Conservation (phyloP, 225 moss, liverwort and hornwort genomes). For the Rhytidiadelphus loreus region DNA sequence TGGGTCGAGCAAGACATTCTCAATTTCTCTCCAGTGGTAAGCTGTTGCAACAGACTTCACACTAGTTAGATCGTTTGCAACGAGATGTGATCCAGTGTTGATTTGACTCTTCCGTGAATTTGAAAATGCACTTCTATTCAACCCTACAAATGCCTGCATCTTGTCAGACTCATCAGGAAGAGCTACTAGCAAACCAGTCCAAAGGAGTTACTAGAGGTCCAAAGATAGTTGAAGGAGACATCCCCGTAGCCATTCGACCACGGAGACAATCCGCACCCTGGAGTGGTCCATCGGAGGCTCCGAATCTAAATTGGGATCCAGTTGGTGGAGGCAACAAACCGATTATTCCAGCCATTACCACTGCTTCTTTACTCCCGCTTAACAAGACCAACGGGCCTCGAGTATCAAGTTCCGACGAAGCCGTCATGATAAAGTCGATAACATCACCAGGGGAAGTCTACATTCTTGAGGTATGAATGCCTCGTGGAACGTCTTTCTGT, state of each 20-base stretch:
- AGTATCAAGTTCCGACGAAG: not conserved
- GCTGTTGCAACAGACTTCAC: not conserved
- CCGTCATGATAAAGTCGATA: not conserved
- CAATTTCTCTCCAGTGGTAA: slow-evolving; percentile 45
- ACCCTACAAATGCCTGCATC: not conserved
- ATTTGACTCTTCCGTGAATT: not conserved
- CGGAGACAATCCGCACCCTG: slow-evolving; percentile 12
- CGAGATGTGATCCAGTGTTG: not conserved
- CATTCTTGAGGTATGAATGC: slow-evolving; percentile 8
- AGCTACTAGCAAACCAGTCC: not conserved
- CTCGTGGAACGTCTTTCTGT: not conserved
- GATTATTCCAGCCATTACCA: not conserved
- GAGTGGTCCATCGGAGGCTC: slow-evolving; percentile 4
- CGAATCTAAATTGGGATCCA: slow-evolving; percentile 9
- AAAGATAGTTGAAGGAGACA: slow-evolving; percentile 4
- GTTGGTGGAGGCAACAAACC: not conserved
- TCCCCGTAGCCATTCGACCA: not conserved
- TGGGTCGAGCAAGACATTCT: slow-evolving; percentile 65
- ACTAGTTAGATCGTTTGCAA: not conserved
- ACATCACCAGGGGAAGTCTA: slow-evolving; percentile 4
- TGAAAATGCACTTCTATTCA: not conserved
- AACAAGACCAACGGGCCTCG: not conserved
- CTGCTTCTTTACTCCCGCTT: not conserved
- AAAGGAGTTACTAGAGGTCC: not conserved
- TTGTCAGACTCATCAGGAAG: slow-evolving; percentile 24